Evolutionary conservation across 495 filamentous ascomycete genomes (phyloP).

Genomic region (Aspergillus egyptiacus): DNA sequence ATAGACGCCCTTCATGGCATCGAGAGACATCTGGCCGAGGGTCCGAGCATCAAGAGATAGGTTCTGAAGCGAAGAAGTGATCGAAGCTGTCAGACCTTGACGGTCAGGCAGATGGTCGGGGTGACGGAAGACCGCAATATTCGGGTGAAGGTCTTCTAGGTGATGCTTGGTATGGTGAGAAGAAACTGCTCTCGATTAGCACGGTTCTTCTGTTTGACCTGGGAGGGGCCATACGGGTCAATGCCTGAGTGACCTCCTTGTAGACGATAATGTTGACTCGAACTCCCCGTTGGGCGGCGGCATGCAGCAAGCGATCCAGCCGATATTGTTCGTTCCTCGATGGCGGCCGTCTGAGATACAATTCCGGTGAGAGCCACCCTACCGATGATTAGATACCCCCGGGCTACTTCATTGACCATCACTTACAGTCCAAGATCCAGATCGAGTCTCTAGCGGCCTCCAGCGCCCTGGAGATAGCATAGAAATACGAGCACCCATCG

Average conservation of each 20-base stretch:
- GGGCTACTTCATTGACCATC: not conserved
- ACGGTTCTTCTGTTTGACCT: not conserved
- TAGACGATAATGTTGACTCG: slow-evolving; percentile 88
- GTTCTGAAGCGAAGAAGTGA: slow-evolving; percentile 47
- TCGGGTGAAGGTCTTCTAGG: slow-evolving; percentile 72
- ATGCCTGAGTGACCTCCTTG: slow-evolving; percentile 81
- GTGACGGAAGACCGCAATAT: slow-evolving; percentile 88
- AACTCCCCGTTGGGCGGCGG: slow-evolving; percentile 83
- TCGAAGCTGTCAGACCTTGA: slow-evolving; percentile 46
- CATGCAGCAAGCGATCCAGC: slow-evolving; percentile 80
- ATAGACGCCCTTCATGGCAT: slow-evolving; percentile 69
- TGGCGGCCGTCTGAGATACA: slow-evolving; percentile 84
- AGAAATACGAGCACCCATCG: slow-evolving; percentile 88
- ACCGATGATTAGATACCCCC: slow-evolving; percentile 6
- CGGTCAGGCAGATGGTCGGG: slow-evolving; percentile 82
- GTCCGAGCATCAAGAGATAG: slow-evolving; percentile 46
- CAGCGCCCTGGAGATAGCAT: slow-evolving; percentile 77
- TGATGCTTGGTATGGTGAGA: slow-evolving; percentile 81
- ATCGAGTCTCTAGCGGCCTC: slow-evolving; percentile 80
- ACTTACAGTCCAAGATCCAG: slow-evolving; percentile 82
- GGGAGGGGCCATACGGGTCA: slow-evolving; percentile 66
- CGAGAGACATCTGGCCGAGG: slow-evolving; percentile 54
- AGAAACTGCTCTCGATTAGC: slow-evolving; percentile 48
- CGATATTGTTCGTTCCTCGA: slow-evolving; percentile 78
- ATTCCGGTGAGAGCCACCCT: slow-evolving; percentile 85